Evolutionary conservation across 805 yeast genomes (phyloP), one percentile per base, ranked within the genome.

Genomic region (Lachancea sp.): DNA sequence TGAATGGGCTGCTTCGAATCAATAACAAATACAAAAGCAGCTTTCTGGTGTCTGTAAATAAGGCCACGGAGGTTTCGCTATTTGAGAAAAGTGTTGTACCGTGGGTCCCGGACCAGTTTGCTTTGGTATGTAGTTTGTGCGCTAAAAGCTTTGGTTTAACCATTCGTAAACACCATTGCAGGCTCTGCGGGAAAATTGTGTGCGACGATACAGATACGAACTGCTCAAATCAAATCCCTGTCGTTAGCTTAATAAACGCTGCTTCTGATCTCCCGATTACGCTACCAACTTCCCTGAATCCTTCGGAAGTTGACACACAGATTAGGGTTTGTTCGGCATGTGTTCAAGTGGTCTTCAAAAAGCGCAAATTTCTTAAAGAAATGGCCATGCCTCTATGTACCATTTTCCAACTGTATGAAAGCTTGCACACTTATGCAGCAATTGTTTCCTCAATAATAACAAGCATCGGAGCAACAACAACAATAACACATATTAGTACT

Each of bases 151-250:
- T 87, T 58, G 67, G 72, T 8, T 62, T 83, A 32, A 56, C 77
- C 0, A 50, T 74, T 18, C 65, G 97, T 37, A 85, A 82, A 48
- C 97, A 92, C 57, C 98, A 90, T 58, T 92, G 98, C 60, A 67
- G 97, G 26, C 60, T 88, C 19, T 90, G 98, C 65, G 97, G 97
- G 0, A 55, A 61, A 20, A 75, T 83, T 1, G 85, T 87, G 0
- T 90, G 97, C 63, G 94, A 82, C 19, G 80, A 79, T 48, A 50
- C 59, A 38, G 63, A 45, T 36, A 72, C 68, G 7, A 79, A 67
- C 11, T 90, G 98, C 58, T 87, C 96, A 0, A 75, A 78, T 55
- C 76, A 77, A 41, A 80, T 86, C 0, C 85, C 85, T 0, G 50
- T 80, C 2, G 56, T 36, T 16, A 43, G 44, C 7, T 43, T 65